Conservation (phyloP, 495 filamentous ascomycete genomes). For the Clohesyomyces aquaticus region DNA sequence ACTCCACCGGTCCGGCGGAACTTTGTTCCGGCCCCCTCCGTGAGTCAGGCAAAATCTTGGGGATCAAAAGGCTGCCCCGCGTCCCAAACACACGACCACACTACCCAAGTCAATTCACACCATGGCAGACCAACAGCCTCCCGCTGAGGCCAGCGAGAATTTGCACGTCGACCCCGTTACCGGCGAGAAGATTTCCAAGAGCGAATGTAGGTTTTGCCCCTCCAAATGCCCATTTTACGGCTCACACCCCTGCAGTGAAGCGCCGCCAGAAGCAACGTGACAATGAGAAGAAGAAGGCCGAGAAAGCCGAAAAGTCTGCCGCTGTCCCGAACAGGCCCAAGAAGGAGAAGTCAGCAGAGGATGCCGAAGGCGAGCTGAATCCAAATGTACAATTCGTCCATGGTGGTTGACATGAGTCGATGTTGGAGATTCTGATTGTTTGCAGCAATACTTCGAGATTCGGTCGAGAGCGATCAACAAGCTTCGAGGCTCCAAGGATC, state of each 20-base stretch:
- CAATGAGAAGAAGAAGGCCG: constrained; percentile 82
- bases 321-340: constrained; percentile 66
- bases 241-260: constrained; percentile 58
- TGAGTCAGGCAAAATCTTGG: constrained; percentile 5
- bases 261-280: constrained; percentile 91
- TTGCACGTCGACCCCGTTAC: constrained; percentile 47
- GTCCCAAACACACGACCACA: constrained; percentile 12
- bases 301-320: constrained; percentile 77
- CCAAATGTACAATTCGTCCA: constrained; percentile 71
- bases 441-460: constrained; percentile 98
- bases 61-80: constrained; percentile 7
- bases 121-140: constrained; percentile 30
- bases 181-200: constrained; percentile 50
- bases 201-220: constrained; percentile 41
- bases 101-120: constrained; percentile 13
- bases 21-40: neutral
- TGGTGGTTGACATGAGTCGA: neutral
- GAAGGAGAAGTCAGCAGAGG: constrained; percentile 66
- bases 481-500: constrained; percentile 76
- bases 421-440: constrained; percentile 9
- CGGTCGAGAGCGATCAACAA: constrained; percentile 83
- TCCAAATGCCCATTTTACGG: neutral
- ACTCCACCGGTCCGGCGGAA: neutral
- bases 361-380: constrained; percentile 76
- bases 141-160: constrained; percentile 32